Conservation (phyloP, 1,284 basidiomycete genomes). For the Ustilago vetiveriae region DNA sequence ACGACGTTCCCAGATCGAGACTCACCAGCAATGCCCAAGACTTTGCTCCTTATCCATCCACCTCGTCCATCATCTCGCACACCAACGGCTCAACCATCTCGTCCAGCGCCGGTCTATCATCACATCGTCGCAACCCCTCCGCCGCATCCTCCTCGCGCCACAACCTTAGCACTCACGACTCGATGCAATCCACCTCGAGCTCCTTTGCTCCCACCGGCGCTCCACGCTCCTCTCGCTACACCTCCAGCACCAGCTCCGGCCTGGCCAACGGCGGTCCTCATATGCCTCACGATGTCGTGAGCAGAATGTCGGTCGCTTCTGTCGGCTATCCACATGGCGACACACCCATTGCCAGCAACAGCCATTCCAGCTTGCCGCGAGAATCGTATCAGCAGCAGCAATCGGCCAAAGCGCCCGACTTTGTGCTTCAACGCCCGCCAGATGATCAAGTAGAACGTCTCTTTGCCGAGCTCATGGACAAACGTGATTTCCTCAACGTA, state of each 20-base stretch:
- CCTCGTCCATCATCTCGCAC: conserved; percentile 39
- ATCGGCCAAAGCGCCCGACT: conserved; percentile 53
- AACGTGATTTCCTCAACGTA: conserved; percentile 61
- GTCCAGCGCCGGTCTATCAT: conserved; percentile 14
- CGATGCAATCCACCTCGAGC: conserved; percentile 31
- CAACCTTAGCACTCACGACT: conserved; percentile 30
- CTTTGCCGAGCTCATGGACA: conserved; percentile 66
- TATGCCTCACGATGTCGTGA: conserved; percentile 24
- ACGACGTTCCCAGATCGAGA: conserved; percentile 16
- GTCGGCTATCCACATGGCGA: conserved; percentile 15
- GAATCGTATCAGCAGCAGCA: conserved; percentile 20
- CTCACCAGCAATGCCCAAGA: conserved; percentile 15
- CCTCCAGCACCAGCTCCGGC: conserved; percentile 24
- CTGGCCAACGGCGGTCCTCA: conserved; percentile 10
- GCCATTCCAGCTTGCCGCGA: conserved; percentile 23
- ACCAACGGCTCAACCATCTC: conserved; percentile 30
- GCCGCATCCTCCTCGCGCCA: conserved; percentile 35
- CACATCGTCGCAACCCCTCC: conserved; percentile 36
- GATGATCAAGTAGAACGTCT: conserved; percentile 63
- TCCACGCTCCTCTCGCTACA: conserved; percentile 36
- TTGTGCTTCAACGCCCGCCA: conserved; percentile 50
- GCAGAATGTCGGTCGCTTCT: conserved; percentile 37
- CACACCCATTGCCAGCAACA: conserved; percentile 15
- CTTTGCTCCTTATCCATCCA: conserved; percentile 17
- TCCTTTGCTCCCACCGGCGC: conserved; percentile 18